Conservation (phyloP, 129 eudicot species). For the Arctium minus region DNA sequence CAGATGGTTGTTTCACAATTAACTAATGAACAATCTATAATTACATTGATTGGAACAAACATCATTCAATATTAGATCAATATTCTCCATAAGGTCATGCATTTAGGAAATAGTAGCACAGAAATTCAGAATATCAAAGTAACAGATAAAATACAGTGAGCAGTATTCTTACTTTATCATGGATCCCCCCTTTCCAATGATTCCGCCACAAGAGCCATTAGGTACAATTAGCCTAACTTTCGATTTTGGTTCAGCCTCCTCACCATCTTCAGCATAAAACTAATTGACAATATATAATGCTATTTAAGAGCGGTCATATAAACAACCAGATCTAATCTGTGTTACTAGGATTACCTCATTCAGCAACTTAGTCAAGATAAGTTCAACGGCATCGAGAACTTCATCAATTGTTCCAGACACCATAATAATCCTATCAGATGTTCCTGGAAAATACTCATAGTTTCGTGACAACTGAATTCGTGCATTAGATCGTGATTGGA, state of each 20-base stretch:
- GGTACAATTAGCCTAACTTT: conserved; percentile 89
- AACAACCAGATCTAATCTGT: not conserved
- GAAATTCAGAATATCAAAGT: conserved; percentile 12
- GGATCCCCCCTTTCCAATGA: conserved; percentile 95
- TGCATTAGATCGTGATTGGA: conserved; percentile 88
- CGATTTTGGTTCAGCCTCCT: conserved; percentile 61
- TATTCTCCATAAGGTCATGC: not conserved
- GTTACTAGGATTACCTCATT: conserved; percentile 58
- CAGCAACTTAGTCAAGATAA: conserved; percentile 67
- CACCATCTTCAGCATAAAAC: conserved; percentile 84
- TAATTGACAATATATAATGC: conserved; percentile 14
- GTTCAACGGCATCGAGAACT: conserved; percentile 75
- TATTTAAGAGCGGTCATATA: not conserved
- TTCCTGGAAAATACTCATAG: conserved; percentile 91
- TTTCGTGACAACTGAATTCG: conserved; percentile 95
- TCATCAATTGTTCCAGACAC: conserved; percentile 80
- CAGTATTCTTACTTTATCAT: conserved; percentile 62
- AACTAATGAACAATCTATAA: not conserved
- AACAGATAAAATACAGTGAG: not conserved
- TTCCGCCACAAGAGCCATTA: conserved; percentile 89
- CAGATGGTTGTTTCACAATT: not conserved
- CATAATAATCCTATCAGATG: conserved; percentile 85
- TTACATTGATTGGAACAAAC: conserved; percentile 2
- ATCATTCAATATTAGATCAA: not conserved
- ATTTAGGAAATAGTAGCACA: not conserved